A percentile compares a stretch with the other conserved stretches of the same genome.
Evolutionary conservation across 1,139 yeast genomes (phyloP).

Genomic region (Yarrowia galli): DNA sequence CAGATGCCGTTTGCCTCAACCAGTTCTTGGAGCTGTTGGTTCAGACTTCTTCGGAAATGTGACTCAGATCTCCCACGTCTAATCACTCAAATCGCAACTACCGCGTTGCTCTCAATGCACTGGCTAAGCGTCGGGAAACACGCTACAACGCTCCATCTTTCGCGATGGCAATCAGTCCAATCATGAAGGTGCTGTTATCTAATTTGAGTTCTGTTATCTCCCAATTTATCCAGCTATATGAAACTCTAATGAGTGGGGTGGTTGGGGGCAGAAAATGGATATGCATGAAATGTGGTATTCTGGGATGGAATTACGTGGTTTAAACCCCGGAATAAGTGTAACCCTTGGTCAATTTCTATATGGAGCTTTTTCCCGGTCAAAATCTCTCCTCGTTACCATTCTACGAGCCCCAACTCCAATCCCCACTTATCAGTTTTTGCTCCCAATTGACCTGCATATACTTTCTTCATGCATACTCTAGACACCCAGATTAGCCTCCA

Average conservation of each 20-base stretch:
- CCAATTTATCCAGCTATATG: constrained; percentile 11
- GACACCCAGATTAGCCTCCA: neutral
- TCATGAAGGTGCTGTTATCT: neutral
- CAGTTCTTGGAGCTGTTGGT: no score
- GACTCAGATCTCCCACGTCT: no score
- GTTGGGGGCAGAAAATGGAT: no score
- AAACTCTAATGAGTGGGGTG: neutral
- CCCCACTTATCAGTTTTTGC: constrained; percentile 31
- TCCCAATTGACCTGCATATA: constrained; percentile 27
- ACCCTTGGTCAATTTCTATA: no score
- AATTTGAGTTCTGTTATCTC: constrained; percentile 16
- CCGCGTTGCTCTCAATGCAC: neutral
- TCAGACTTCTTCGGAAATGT: no score
- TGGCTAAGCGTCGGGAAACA: no score
- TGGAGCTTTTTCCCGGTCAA: neutral
- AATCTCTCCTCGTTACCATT: neutral
- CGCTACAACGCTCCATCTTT: neutral
- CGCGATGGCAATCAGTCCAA: constrained; percentile 18
- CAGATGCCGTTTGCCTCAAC: no score
- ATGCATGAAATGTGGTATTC: no score
- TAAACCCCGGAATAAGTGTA: no score
- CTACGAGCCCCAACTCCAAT: neutral
- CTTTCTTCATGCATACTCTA: neutral
- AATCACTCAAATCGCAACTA: no score
- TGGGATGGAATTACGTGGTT: no score